These are phyloP conservation scores for Zygosaccharomyces gambellarensis DNA, from an alignment of 805 yeast species.

Conservation along the genomic window DNA sequence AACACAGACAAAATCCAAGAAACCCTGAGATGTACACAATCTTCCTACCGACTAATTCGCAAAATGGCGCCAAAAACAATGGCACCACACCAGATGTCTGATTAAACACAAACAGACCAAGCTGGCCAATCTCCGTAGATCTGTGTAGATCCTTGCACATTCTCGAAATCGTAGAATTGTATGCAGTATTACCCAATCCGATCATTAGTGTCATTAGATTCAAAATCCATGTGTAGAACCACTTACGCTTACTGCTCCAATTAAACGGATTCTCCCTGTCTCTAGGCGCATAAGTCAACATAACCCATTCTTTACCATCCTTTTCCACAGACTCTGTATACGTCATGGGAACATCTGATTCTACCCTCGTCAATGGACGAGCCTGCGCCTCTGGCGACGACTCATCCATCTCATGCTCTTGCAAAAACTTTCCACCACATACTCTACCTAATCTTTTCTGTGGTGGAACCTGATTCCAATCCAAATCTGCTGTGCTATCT, in stretches of 20 bases:
- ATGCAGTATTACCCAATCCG: constrained; percentile 1
- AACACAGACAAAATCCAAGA: not conserved
- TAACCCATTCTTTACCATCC: constrained; percentile 4
- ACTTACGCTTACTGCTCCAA: constrained; percentile 1
- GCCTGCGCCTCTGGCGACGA: not conserved
- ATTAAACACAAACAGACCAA: not conserved
- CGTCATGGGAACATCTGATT: constrained; percentile 1
- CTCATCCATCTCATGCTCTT: not conserved
- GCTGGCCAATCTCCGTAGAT: constrained; percentile 1
- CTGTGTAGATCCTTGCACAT: constrained; percentile 1
- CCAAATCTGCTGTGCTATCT: constrained; percentile 1
- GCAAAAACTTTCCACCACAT: constrained; percentile 1
- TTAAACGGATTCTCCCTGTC: constrained; percentile 1
- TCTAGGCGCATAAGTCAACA: constrained; percentile 1
- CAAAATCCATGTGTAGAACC: constrained; percentile 3
- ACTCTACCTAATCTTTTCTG: constrained; percentile 1
- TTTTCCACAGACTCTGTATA: constrained; percentile 1
- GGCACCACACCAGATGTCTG: not conserved
- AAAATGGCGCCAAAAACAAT: constrained; percentile 3
- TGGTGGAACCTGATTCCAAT: constrained; percentile 1
- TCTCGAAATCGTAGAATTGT: not conserved
- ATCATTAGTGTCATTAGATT: not conserved
- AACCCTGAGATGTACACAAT: not conserved
- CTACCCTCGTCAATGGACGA: constrained; percentile 1
- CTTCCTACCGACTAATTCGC: not conserved